A percentile compares a stretch with the other conserved stretches of the same genome.
Evolutionary conservation across 2,329 filamentous ascomycete species (phyloP).

Genomic region (Fusarium metavorans): DNA sequence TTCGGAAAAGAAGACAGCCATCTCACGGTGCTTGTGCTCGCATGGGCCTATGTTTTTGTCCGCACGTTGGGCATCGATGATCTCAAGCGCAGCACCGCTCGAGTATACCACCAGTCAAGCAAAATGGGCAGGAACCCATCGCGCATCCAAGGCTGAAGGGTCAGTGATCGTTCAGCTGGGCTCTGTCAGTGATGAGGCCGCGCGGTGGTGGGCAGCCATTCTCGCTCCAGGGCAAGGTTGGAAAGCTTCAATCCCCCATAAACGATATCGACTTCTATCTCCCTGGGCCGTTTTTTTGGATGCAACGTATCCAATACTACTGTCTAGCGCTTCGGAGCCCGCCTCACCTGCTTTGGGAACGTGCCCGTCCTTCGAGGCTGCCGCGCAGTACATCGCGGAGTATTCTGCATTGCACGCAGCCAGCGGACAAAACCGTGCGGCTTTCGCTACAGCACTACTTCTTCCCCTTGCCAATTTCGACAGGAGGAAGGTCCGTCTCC

Average conservation of each 20-base stretch:
- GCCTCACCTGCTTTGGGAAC: not conserved
- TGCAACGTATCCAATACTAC: not conserved
- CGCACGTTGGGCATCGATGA: slow-evolving; percentile 11
- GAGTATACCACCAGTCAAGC: slow-evolving; percentile 17
- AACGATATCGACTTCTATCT: slow-evolving; percentile 7
- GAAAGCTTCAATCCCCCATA: slow-evolving; percentile 13
- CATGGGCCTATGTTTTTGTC: slow-evolving; percentile 25
- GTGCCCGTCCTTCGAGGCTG: not conserved
- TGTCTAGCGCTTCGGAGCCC: not conserved
- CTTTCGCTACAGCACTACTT: slow-evolving; percentile 4
- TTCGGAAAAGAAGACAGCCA: slow-evolving; percentile 13
- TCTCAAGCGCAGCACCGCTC: slow-evolving; percentile 6
- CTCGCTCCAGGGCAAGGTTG: slow-evolving; percentile 24
- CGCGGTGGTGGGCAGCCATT: slow-evolving; percentile 23
- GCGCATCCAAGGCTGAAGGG: not conserved
- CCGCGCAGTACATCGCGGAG: slow-evolving; percentile 2
- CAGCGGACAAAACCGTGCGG: not conserved
- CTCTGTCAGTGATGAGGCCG: not conserved
- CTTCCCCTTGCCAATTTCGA: slow-evolving; percentile 6
- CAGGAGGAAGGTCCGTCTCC: slow-evolving; percentile 7
- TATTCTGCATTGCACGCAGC: slow-evolving; percentile 3
- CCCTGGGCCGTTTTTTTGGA: slow-evolving; percentile 10
- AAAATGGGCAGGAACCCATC: not conserved
- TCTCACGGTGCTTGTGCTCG: slow-evolving; percentile 9
- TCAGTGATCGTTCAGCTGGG: slow-evolving; percentile 6